These are phyloP conservation scores for Mucuna pruriens DNA, from an alignment of 306 rosid genomes.

Conservation along the genomic window DNA sequence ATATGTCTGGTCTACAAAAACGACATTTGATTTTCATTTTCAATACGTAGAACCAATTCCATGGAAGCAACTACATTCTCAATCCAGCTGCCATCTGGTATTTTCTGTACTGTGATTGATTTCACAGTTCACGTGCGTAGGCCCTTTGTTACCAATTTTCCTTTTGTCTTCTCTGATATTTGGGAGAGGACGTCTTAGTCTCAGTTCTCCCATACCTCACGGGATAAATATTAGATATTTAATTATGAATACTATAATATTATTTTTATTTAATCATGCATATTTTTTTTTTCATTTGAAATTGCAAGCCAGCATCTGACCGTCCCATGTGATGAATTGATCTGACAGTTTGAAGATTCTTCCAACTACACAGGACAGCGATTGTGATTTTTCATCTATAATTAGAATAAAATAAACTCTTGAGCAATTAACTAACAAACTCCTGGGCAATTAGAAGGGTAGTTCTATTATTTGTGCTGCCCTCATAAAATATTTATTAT, in stretches of 20 bases:
- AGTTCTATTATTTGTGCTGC: not conserved
- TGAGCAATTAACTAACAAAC: not conserved
- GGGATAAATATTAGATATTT: not conserved
- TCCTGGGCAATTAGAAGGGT: not conserved
- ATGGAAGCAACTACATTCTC: conserved; percentile 1
- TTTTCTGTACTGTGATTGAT: not conserved
- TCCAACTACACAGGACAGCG: not conserved
- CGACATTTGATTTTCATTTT: not conserved
- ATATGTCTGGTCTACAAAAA: not conserved
- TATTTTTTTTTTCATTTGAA: not conserved
- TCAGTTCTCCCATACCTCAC: not conserved
- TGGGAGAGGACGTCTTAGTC: not conserved
- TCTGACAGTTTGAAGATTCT: conserved; percentile 29
- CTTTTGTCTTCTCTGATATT: not conserved
- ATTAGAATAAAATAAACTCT: conserved; percentile 14
- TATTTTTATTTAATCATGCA: not conserved
- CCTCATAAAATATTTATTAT: not conserved
- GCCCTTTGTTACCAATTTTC: not conserved
- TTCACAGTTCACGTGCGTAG: conserved; percentile 28
- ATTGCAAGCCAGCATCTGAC: conserved; percentile 12
- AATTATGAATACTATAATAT: not conserved
- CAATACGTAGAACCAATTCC: not conserved
- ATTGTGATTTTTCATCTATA: not conserved
- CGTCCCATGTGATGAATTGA: conserved; percentile 28
- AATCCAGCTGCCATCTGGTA: conserved; percentile 25